These are phyloP conservation scores for Paecilomyces sp. DNA, from an alignment of 2,329 filamentous ascomycete species.

Conservation along the genomic window DNA sequence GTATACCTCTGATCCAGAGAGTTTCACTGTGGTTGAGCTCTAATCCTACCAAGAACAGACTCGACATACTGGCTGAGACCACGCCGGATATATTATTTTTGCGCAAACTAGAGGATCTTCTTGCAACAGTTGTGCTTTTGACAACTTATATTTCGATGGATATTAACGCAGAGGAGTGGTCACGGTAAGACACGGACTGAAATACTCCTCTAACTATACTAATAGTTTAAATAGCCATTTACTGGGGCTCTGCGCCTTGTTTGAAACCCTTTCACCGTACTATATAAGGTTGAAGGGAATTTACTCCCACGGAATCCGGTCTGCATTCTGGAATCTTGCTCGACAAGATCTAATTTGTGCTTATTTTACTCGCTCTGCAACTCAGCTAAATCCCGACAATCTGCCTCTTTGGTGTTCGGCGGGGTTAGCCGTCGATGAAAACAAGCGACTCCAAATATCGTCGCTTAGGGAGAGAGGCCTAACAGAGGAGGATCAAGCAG, in stretches of 20 bases:
- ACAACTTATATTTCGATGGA: too few relatives aligned
- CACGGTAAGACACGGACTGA: neutral
- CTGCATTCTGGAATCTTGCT: slow-evolving; percentile 59
- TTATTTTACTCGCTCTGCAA: slow-evolving; percentile 52
- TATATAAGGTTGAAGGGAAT: slow-evolving; percentile 6
- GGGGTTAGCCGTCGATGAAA: slow-evolving; percentile 48
- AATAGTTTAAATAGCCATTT: slow-evolving; percentile 52
- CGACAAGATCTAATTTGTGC: slow-evolving; percentile 56
- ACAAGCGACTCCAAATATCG: slow-evolving; percentile 36
- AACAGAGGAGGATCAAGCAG: slow-evolving; percentile 54
- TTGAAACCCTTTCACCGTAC: slow-evolving; percentile 24
- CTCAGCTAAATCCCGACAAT: slow-evolving; percentile 52
- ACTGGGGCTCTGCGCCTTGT: slow-evolving; percentile 47
- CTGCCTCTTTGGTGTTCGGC: slow-evolving; percentile 54
- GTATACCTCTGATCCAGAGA: slow-evolving; percentile 24
- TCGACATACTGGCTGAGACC: slow-evolving; percentile 12
- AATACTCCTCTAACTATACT: slow-evolving; percentile 2
- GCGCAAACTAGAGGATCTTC: slow-evolving; percentile 46
- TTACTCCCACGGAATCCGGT: slow-evolving; percentile 46
- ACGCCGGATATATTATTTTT: slow-evolving; percentile 21
- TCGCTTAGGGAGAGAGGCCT: slow-evolving; percentile 7
- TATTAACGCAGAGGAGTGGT: too few relatives aligned
- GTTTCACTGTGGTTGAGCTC: slow-evolving; percentile 16
- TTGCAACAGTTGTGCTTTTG: slow-evolving; percentile 16
- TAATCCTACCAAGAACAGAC: slow-evolving; percentile 24